A percentile compares a stretch with the other conserved stretches of the same genome.
phyloP scores from a whole-genome alignment of 1,284 basidiomycete genomes.

The Microbotryum violaceum region DNA sequence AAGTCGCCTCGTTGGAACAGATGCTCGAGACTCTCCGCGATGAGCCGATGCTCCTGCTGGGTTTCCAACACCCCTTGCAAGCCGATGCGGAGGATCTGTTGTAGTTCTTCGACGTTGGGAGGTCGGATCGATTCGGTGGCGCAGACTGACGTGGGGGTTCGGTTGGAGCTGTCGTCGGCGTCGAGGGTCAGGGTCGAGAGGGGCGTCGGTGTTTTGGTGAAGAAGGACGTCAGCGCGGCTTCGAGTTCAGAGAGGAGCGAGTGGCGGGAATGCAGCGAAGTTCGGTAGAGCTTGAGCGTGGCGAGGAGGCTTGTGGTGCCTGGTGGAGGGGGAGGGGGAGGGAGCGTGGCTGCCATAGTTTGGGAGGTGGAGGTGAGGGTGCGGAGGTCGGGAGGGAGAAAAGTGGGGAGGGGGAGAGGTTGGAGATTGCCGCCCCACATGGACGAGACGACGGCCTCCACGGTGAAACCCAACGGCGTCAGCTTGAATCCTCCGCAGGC shows the following conservation, averaged over 20 bases:
- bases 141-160: constrained; percentile 5
- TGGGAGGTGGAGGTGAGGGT: background rate
- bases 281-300: constrained; percentile 9
- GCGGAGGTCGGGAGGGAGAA: background rate
- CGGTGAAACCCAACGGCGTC: background rate
- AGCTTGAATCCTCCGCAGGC: background rate
- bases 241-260: constrained; percentile 24
- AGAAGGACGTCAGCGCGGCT: constrained; percentile 15
- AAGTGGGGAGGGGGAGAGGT: background rate
- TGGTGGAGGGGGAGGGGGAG: background rate
- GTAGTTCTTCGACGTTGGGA: constrained; percentile 18
- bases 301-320: background rate
- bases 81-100: constrained; percentile 19
- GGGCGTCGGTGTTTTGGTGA: constrained; percentile 8
- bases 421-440: background rate
- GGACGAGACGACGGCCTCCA: background rate
- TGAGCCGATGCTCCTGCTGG: constrained; percentile 8
- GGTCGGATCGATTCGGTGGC: constrained; percentile 15
- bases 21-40: background rate
- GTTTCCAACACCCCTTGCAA: constrained; percentile 23
- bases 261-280: constrained; percentile 14
- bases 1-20: constrained; percentile 5
- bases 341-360: constrained; percentile 3
- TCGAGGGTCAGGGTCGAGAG: background rate
- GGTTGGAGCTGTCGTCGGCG: background rate